Evolutionary conservation across 306 rosid species (phyloP).

Genomic region (Casuarina glauca): DNA sequence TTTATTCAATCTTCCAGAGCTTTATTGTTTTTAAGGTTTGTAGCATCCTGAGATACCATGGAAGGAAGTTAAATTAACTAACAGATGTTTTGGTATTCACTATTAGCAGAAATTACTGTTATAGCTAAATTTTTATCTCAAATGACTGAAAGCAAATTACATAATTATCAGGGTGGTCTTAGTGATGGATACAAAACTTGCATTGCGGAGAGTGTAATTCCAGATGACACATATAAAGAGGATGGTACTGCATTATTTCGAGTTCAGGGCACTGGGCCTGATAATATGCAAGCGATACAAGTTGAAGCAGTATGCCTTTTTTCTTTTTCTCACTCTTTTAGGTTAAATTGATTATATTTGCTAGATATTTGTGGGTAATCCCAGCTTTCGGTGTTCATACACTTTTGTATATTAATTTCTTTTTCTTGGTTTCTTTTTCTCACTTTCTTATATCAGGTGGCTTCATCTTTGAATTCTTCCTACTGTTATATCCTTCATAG

Average conservation of each 20-base stretch:
- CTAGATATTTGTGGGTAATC: not conserved
- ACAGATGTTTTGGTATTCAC: not conserved
- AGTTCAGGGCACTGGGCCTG: constrained; percentile 94
- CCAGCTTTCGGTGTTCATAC: constrained; percentile 17
- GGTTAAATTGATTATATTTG: not conserved
- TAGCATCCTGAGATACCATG: constrained; percentile 23
- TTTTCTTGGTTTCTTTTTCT: constrained; percentile 15
- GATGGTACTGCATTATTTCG: constrained; percentile 88
- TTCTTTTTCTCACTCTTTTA: constrained; percentile 18
- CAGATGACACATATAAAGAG: constrained; percentile 79
- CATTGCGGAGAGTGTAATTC: constrained; percentile 61
- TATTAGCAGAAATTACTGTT: not conserved
- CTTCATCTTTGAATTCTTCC: constrained; percentile 92
- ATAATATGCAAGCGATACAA: constrained; percentile 99
- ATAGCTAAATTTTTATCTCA: constrained; percentile 8
- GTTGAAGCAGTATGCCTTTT: constrained; percentile 63
- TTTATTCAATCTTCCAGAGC: constrained; percentile 84
- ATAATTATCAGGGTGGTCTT: constrained; percentile 79
- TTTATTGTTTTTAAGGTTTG: constrained; percentile 79
- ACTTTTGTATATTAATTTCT: constrained; percentile 21
- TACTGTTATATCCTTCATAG: constrained; percentile 81
- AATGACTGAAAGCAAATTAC: constrained; percentile 27
- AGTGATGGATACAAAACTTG: constrained; percentile 80
- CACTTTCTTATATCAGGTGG: constrained; percentile 50
- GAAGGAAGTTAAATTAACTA: constrained; percentile 14